phyloP scores from a whole-genome alignment of 441 rosid species.

The Euphorbia schlechtendalii region DNA sequence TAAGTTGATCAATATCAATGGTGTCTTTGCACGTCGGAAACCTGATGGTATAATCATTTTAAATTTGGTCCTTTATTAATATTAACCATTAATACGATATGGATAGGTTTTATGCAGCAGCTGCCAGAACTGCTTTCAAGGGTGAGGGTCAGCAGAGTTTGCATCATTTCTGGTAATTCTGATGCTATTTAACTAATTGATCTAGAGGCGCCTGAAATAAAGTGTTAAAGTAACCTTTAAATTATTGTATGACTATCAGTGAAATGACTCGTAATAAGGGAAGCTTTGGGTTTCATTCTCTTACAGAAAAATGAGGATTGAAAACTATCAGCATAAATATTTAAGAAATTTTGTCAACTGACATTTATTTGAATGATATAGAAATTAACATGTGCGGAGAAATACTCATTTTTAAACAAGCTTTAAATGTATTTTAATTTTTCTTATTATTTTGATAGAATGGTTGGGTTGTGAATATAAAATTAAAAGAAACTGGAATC shows the following conservation, averaged over 20 bases:
- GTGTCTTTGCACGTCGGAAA: constrained; percentile 14
- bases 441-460: neutral
- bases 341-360: neutral
- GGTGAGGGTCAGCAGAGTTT: constrained; percentile 86
- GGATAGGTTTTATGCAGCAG: constrained; percentile 86
- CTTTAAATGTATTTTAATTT: neutral
- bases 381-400: neutral
- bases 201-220: constrained; percentile 3
- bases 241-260: neutral
- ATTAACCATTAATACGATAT: constrained; percentile 12
- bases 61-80: neutral
- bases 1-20: constrained; percentile 34
- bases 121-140: constrained; percentile 89
- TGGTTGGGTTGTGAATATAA: neutral
- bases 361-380: neutral
- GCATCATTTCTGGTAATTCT: constrained; percentile 85
- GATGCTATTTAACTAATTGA: constrained; percentile 8
- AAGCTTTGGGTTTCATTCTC: neutral
- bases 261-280: neutral
- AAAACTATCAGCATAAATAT: neutral
- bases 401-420: neutral
- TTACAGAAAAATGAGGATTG: neutral
- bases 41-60: constrained; percentile 14
- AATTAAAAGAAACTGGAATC: neutral
- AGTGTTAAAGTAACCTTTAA: neutral